Conservation (phyloP, 345 rosid species). For the Excoecaria agallocha region DNA sequence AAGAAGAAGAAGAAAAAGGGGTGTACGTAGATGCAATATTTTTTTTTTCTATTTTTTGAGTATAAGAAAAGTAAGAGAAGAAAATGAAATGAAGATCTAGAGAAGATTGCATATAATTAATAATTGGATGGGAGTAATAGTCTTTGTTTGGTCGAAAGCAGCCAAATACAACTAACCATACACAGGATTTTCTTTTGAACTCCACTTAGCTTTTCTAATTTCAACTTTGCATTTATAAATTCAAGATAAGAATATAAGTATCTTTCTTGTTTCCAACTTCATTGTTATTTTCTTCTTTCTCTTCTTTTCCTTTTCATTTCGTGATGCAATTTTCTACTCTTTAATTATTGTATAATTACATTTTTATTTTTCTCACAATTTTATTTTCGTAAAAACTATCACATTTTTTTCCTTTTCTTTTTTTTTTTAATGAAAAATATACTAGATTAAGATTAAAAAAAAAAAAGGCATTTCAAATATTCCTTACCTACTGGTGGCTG, state of each 20-base stretch:
- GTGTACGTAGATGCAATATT: too few species aligned
- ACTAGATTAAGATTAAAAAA: too few species aligned
- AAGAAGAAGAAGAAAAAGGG: too few species aligned
- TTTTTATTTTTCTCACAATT: not conserved
- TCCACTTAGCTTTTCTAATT: constrained; percentile 1
- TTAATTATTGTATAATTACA: not conserved
- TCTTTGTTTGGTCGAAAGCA: constrained; percentile 6
- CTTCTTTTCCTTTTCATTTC: not conserved
- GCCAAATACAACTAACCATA: not conserved
- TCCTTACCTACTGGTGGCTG: too few species aligned
- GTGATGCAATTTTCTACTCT: not conserved
- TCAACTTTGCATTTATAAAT: not conserved
- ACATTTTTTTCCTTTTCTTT: too few species aligned
- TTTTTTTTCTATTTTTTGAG: too few species aligned
- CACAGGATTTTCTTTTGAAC: not conserved
- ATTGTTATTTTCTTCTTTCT: not conserved
- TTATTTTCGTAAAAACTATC: not conserved
- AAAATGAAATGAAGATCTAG: not conserved
- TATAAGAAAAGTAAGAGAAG: not conserved
- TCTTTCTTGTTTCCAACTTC: constrained; percentile 7
- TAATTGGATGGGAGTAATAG: constrained; percentile 5
- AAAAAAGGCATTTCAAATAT: too few species aligned
- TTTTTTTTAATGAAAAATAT: too few species aligned
- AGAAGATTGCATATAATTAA: not conserved
- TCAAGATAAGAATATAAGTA: not conserved